Conservation (phyloP, 495 filamentous ascomycete genomes). For the Talaromyces trachyspermus region DNA sequence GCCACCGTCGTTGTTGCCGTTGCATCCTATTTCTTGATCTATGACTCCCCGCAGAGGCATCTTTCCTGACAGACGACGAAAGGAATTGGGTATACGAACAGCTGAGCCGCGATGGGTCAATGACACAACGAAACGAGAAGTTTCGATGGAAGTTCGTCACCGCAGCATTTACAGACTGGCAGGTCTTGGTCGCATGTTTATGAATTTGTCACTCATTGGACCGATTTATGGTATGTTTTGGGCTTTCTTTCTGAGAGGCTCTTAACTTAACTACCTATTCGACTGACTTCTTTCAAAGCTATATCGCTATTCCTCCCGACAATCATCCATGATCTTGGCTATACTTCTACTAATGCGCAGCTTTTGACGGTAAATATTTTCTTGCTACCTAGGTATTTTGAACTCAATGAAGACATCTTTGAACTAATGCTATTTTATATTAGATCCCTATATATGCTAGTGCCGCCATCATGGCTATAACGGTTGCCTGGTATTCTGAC, state of each 20-base stretch:
- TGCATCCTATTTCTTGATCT: constrained; percentile 50
- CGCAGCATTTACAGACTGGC: too few relatives aligned
- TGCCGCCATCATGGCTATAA: constrained; percentile 51
- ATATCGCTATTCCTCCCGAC: constrained; percentile 67
- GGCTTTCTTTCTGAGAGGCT: constrained; percentile 5
- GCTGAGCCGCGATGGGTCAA: constrained; percentile 45
- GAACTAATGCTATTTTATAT: too few relatives aligned
- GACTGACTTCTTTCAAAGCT: constrained; percentile 62
- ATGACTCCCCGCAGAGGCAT: constrained; percentile 61
- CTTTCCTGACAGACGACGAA: constrained; percentile 43
- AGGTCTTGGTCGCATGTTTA: too few relatives aligned
- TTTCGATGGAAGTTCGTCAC: too few relatives aligned
- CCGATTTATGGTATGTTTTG: neutral
- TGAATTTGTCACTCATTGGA: too few relatives aligned
- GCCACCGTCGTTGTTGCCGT: constrained; percentile 52
- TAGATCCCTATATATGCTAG: constrained; percentile 60
- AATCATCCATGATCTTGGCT: constrained; percentile 61
- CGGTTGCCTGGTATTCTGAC: constrained; percentile 54
- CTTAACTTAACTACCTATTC: constrained; percentile 23
- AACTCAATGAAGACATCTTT: too few relatives aligned
- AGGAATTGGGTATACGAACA: too few relatives aligned
- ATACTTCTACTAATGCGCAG: constrained; percentile 57
- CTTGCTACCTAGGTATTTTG: too few relatives aligned
- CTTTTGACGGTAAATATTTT: constrained; percentile 64
- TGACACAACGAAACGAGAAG: constrained; percentile 38